Percentiles rank a stretch among this genome's conserved stretches.
These are phyloP conservation scores for Pythium phragmiticola DNA, from an alignment of 352 stramenopile species.

Conservation along the genomic window DNA sequence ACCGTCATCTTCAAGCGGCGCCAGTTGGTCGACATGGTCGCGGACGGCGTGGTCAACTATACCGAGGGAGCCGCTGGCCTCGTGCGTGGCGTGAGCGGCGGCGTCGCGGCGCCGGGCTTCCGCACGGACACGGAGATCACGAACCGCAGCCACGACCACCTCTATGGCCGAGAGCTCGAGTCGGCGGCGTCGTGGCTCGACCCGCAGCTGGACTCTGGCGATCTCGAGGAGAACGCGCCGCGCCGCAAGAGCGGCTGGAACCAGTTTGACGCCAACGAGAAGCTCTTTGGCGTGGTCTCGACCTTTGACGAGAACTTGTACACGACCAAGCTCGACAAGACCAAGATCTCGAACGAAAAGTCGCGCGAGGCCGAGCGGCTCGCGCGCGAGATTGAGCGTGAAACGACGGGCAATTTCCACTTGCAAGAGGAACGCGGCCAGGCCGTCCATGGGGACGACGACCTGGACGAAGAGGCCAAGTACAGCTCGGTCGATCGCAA, in stretches of 20 bases:
- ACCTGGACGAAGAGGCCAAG: constrained; percentile 94
- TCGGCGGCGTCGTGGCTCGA: constrained; percentile 79
- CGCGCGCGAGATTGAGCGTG: constrained; percentile 93
- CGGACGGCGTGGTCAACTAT: constrained; percentile 64
- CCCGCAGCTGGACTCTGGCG: constrained; percentile 69
- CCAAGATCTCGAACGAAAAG: constrained; percentile 88
- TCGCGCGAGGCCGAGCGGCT: constrained; percentile 89
- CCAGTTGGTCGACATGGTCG: constrained; percentile 63
- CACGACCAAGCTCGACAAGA: constrained; percentile 96
- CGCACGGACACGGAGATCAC: constrained; percentile 93
- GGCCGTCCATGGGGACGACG: constrained; percentile 52
- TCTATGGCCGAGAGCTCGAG: constrained; percentile 68
- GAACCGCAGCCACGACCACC: constrained; percentile 54
- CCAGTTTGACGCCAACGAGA: constrained; percentile 97
- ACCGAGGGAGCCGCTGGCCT: constrained; percentile 40
- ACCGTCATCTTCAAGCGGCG: constrained; percentile 73
- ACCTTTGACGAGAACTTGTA: constrained; percentile 98
- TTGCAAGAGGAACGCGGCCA: constrained; percentile 94
- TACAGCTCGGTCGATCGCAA: constrained; percentile 93
- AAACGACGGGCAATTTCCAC: constrained; percentile 92
- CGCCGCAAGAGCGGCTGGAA: constrained; percentile 86
- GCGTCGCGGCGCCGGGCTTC: constrained; percentile 33
- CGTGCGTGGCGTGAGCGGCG: constrained; percentile 9
- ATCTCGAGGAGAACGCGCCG: constrained; percentile 52
- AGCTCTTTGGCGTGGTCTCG: constrained; percentile 95